Base-by-base conservation (phyloP, 371 early-diverging fungal genomes). In the Smittium culicis region DNA sequence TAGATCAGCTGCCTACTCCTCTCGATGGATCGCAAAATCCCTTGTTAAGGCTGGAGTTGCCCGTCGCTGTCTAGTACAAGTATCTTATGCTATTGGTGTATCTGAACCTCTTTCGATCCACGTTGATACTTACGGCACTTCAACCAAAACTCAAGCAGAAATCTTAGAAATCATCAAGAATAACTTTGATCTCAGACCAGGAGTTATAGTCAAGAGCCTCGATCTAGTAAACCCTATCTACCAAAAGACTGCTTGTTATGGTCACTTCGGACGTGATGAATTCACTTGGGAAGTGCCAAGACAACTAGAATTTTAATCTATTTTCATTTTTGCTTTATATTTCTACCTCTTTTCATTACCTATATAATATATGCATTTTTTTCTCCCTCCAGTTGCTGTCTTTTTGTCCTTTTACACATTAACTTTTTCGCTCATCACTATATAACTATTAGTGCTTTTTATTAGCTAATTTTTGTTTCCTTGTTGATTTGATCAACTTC, bases 81-180 rank as follows among this genome's bases (percentile, higher is more conserved):
- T 98, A 72, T 97, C 97, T 67, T 99, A 99, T 82, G 99, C 99
- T 75, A 98, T 99, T 73, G 99, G 99, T 82, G 95, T 99, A 64
- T 89, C 95, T 66, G 93, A 96, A 81, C 99, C 99, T 66, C 86
- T 95, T 73, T 95, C 96, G 67, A 83, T 98, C 82, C 93, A 88
- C 80, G 90, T 98, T 71, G 98, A 98, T 79, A 92, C 97, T 65
- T 98, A 95, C 80, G 96, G 96, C 71, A 96, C 98, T 70, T 89
- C 90, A 73, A 81, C 78, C 72, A 89, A 90, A 87, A 78, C 88
- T 73, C 90, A 95, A 73, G 82, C 79, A 54, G 93, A 98, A 80
- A 81, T 99, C 55, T 86, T 98, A 66, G 74, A 82, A 65, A 94
- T 98, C 76, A 87, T 99, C 83, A 85, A 93, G 79, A 82, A 91